These are phyloP conservation scores for Trichophyton schoenleinii DNA, from an alignment of 2,329 filamentous ascomycete species.

Conservation along the genomic window DNA sequence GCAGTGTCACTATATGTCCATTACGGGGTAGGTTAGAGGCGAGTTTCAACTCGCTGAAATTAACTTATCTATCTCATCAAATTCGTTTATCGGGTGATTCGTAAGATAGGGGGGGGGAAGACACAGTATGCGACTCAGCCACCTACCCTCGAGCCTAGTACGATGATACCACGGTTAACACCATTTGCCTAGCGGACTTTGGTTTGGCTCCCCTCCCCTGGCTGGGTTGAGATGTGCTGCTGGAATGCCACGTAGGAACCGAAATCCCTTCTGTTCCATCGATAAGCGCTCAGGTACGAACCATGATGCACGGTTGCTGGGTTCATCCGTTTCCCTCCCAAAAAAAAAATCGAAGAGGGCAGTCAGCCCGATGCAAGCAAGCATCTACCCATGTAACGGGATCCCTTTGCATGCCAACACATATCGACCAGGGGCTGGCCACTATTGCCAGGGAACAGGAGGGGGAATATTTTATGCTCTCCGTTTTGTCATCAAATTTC, in stretches of 20 bases:
- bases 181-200: no score
- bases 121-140: not conserved
- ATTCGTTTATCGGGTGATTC: not conserved
- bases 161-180: not conserved
- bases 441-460: not conserved
- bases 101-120: no score
- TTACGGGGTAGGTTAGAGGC: not conserved
- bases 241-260: not conserved
- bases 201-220: not conserved
- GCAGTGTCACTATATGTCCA: not conserved
- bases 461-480: slow-evolving; percentile 13
- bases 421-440: not conserved
- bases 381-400: not conserved
- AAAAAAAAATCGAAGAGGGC: not conserved
- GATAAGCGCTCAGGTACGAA: not conserved
- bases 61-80: not conserved
- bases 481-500: slow-evolving; percentile 50
- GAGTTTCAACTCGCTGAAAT: not conserved
- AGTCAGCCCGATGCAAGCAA: not conserved
- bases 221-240: not conserved
- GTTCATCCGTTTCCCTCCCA: not conserved
- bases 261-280: not conserved
- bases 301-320: not conserved
- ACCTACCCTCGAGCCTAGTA: not conserved
- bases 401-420: not conserved